Conservation (phyloP, 352 stramenopile genomes). For the Blastocystis hominis region DNA sequence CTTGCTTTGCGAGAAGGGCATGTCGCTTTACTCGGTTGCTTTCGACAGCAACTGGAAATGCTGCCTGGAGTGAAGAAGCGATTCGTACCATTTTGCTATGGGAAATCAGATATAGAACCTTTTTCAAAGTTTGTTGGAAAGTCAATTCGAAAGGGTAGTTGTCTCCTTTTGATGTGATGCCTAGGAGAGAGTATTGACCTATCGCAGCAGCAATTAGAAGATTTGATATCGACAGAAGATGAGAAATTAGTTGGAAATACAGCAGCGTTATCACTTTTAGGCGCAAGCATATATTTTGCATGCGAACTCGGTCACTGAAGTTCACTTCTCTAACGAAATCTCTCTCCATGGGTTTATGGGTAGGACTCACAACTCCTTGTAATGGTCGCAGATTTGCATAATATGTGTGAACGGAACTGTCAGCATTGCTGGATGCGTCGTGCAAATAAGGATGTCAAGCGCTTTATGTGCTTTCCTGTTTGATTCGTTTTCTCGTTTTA, state of each 20-base stretch:
- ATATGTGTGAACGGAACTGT: slow-evolving; percentile 43
- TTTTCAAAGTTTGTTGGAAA: slow-evolving; percentile 9
- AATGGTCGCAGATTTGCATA: background rate
- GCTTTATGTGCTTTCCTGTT: slow-evolving; percentile 38
- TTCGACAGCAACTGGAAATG: background rate
- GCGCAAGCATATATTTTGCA: background rate
- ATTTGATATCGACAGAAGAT: slow-evolving; percentile 20
- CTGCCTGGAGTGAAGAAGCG: background rate
- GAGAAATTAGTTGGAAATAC: background rate
- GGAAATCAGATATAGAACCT: background rate
- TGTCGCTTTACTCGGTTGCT: background rate
- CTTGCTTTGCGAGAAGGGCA: background rate
- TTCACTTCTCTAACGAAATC: background rate
- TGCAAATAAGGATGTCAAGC: slow-evolving; percentile 17
- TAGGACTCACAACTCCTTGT: background rate
- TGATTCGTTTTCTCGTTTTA: background rate
- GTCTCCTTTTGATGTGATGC: background rate
- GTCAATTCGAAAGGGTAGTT: background rate
- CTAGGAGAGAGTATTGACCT: background rate
- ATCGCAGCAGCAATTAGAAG: slow-evolving; percentile 25
- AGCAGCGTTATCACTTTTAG: background rate
- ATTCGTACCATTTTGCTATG: background rate
- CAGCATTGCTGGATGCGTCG: slow-evolving; percentile 39
- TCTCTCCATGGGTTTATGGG: slow-evolving; percentile 43
- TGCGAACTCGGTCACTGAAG: slow-evolving; percentile 19